Base-by-base conservation (phyloP, 805 yeast species). In the Yamadazyma phyllophila region DNA sequence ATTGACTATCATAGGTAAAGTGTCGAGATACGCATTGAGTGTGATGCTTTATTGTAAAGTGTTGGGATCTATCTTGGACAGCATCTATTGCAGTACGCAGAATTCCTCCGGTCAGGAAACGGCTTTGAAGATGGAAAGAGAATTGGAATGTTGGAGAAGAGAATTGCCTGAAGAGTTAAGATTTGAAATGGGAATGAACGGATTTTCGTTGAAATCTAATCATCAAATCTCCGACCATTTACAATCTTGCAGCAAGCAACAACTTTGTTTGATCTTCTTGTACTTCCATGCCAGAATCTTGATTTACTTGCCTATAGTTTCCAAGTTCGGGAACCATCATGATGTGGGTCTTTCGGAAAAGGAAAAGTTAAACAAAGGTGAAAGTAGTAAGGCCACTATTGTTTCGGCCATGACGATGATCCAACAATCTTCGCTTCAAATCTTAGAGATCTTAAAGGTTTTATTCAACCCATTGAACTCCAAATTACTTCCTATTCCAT, bases 71-170 rank as follows among this genome's bases (percentile, higher is more conserved):
- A 81, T 88, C 35, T 65, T 89, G 39, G 92, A 86, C 63, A 73
- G 83, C 0, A 79, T 85, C 9, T 86, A 82, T 63, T 80, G 82
- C 41, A 77, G 91, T 58, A 77, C 69, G 51, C 78, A 71, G 49
- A 51, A 47, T 31, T 47, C 49, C 15, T 63, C 70, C 39, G 60
- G 56, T 5, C 53, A 64, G 9, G 45, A 43, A 11, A 27, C 41
- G 9, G 43, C 42, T 2, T 39, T 37, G 27, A 57, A 56, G 15
- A 58, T 59, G 33, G 96, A 90, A 58, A 80, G 84, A 53, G 76
- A 82, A 55, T 69, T 90, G 39, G 96, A 89, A 53, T 68, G 78
- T 40, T 90, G 97, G 97, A 72, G 88, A 54, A 67, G 82, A 15
- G 86, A 84, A 34, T 67, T 90, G 34, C 88, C 95, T 1, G 33